phyloP scores from a whole-genome alignment of 768 basidiomycete genomes.

The Brasilioporus rufonigricans region DNA sequence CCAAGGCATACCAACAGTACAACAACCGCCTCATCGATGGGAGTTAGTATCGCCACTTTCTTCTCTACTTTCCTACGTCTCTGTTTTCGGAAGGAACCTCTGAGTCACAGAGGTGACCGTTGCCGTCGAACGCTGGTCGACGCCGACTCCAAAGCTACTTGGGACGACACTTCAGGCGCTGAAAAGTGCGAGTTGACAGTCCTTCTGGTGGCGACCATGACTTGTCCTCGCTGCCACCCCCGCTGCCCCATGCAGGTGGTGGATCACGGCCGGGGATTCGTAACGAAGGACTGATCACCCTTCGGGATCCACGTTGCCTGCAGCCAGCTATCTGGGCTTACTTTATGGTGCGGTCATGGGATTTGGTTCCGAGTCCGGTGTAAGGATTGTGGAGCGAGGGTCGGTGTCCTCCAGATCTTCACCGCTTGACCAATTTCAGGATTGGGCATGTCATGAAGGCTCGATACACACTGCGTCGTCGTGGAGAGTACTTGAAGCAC shows the following conservation, averaged over 20 bases:
- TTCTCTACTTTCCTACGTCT: slow-evolving; percentile 36
- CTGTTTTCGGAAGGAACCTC: slow-evolving; percentile 20
- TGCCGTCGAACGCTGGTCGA: slow-evolving; percentile 24
- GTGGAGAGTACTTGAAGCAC: slow-evolving; percentile 20
- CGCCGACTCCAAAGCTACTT: slow-evolving; percentile 19
- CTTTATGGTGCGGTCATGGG: slow-evolving; percentile 32
- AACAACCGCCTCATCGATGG: slow-evolving; percentile 99
- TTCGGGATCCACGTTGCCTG: slow-evolving; percentile 24
- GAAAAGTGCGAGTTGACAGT: slow-evolving; percentile 31
- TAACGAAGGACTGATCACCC: slow-evolving; percentile 30
- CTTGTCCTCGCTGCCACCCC: slow-evolving; percentile 29
- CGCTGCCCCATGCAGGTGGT: slow-evolving; percentile 16
- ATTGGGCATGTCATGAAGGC: slow-evolving; percentile 29
- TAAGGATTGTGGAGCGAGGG: slow-evolving; percentile 31
- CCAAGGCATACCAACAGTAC: slow-evolving; percentile 90
- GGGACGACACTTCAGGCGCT: slow-evolving; percentile 28
- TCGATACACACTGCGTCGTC: slow-evolving; percentile 20
- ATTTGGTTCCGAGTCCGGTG: slow-evolving; percentile 33
- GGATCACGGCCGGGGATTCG: slow-evolving; percentile 25
- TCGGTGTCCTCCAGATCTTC: slow-evolving; percentile 29
- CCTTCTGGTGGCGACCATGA: slow-evolving; percentile 27
- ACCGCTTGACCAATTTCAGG: slow-evolving; percentile 36
- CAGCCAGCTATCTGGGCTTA: slow-evolving; percentile 22
- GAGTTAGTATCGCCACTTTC: slow-evolving; percentile 87
- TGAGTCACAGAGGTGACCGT: slow-evolving; percentile 17